Evolutionary conservation across 306 rosid genomes (phyloP).

Genomic region (Cicer cuneatum): DNA sequence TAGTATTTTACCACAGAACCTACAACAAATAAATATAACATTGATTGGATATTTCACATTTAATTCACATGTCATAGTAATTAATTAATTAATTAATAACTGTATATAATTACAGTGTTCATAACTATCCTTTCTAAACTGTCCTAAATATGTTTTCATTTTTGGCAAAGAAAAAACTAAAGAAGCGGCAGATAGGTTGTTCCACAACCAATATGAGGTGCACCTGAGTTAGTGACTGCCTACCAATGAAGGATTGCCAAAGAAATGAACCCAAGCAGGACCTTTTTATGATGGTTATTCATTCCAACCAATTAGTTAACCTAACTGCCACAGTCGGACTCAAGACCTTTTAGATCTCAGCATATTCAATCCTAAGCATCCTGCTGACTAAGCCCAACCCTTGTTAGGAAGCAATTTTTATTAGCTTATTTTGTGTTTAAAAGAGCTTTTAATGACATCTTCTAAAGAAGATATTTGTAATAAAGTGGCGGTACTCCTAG

Average conservation of each 20-base stretch:
- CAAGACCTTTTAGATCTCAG: background rate
- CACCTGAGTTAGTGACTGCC: background rate
- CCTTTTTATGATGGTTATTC: constrained; percentile 3
- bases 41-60: constrained; percentile 6
- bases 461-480: background rate
- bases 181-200: constrained; percentile 2
- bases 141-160: background rate
- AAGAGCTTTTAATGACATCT: background rate
- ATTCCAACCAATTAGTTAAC: constrained; percentile 34
- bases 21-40: constrained; percentile 23
- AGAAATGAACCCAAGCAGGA: constrained; percentile 27
- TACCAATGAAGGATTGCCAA: constrained; percentile 8
- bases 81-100: background rate
- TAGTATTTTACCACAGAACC: constrained; percentile 28
- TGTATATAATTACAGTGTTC: background rate
- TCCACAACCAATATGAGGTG: background rate
- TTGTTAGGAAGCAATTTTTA: background rate
- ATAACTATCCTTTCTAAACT: background rate
- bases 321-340: background rate
- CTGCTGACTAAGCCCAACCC: constrained; percentile 1
- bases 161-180: constrained; percentile 10
- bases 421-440: constrained; percentile 1
- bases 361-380: constrained; percentile 23
- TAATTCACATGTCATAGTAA: background rate
- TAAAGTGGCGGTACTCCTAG: background rate